Conservation (phyloP, 2,329 filamentous ascomycete genomes). For the Hypoxylon sp. region DNA sequence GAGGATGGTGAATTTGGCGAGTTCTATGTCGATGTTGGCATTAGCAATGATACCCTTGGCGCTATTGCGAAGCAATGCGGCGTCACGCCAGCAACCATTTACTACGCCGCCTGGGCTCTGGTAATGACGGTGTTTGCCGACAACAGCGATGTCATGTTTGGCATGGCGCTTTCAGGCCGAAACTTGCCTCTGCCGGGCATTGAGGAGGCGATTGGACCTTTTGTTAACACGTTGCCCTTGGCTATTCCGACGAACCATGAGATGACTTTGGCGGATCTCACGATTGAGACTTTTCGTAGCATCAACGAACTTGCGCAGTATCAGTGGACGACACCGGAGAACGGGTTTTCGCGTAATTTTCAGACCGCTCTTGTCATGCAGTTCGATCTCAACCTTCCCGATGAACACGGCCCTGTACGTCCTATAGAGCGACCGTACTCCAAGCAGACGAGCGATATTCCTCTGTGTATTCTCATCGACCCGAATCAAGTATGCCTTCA, state of each 20-base stretch:
- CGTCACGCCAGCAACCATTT: not conserved
- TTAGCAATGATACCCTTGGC: not conserved
- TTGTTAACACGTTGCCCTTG: not conserved
- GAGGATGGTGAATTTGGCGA: not conserved
- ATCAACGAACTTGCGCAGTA: not conserved
- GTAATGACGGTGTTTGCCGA: not conserved
- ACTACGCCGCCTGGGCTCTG: not conserved
- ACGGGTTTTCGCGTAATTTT: slow-evolving; percentile 1
- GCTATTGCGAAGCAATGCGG: not conserved
- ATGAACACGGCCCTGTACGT: no score
- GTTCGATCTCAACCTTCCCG: not conserved
- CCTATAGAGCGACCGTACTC: no score
- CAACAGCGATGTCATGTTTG: not conserved
- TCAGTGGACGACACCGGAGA: slow-evolving; percentile 2
- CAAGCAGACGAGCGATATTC: not conserved
- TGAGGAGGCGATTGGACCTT: not conserved
- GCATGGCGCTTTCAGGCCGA: not conserved
- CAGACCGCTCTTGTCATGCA: not conserved
- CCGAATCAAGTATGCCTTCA: not conserved
- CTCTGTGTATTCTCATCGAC: not conserved
- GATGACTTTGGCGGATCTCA: not conserved
- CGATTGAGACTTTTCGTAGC: not conserved
- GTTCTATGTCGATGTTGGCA: not conserved
- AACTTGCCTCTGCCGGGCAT: not conserved
- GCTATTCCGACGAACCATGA: not conserved